These are phyloP conservation scores for Penicillium cosmopolitanum DNA, from an alignment of 495 filamentous ascomycete species.

Conservation along the genomic window DNA sequence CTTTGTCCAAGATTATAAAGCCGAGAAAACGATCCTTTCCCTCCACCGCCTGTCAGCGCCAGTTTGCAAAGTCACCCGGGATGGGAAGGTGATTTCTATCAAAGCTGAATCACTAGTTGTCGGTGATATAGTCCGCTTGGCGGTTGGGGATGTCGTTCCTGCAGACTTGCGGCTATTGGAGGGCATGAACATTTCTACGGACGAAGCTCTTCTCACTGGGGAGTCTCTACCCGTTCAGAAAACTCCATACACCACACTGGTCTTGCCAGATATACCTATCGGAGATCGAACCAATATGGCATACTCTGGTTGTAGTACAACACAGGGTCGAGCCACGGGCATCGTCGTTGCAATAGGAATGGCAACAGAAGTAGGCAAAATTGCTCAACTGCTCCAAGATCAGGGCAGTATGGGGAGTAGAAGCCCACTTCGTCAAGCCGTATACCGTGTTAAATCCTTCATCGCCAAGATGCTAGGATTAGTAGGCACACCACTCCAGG, in stretches of 20 bases:
- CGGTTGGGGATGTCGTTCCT: slow-evolving; percentile 71
- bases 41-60: slow-evolving; percentile 78
- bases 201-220: slow-evolving; percentile 53
- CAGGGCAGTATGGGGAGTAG: slow-evolving; percentile 66
- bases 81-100: slow-evolving; percentile 65
- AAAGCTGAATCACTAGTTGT: slow-evolving; percentile 75
- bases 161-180: slow-evolving; percentile 73
- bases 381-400: slow-evolving; percentile 58
- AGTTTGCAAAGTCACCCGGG: slow-evolving; percentile 73
- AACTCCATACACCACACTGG: slow-evolving; percentile 68
- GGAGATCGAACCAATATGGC: slow-evolving; percentile 73
- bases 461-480: slow-evolving; percentile 67
- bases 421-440: slow-evolving; percentile 62
- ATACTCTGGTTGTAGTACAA: slow-evolving; percentile 70
- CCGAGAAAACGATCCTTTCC: slow-evolving; percentile 86
- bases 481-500: slow-evolving; percentile 80
- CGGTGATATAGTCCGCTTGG: slow-evolving; percentile 77
- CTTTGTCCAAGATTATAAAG: slow-evolving; percentile 82
- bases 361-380: slow-evolving; percentile 84
- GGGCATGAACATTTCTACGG: slow-evolving; percentile 75
- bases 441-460: slow-evolving; percentile 60
- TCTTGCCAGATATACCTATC: slow-evolving; percentile 55
- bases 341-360: slow-evolving; percentile 75
- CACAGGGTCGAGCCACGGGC: slow-evolving; percentile 67
- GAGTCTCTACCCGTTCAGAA: slow-evolving; percentile 72